Conservation (phyloP, 306 rosid species). For the Quillaja saponaria region DNA sequence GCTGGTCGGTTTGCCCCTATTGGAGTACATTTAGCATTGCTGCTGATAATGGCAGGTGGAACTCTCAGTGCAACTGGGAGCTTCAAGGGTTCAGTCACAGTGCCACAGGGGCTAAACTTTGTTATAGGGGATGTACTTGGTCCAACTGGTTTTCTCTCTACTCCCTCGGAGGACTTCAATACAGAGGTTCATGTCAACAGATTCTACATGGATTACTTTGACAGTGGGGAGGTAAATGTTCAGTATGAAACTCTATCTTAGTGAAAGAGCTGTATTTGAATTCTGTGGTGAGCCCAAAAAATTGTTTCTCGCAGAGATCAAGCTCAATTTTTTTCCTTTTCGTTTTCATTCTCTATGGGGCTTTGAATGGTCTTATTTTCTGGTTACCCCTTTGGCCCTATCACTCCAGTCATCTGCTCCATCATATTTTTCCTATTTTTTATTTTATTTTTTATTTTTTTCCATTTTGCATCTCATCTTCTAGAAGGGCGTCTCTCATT, state of each 20-base stretch:
- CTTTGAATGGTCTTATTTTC: too few relatives aligned
- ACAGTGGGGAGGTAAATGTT: slow-evolving; percentile 83
- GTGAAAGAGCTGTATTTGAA: slow-evolving; percentile 14
- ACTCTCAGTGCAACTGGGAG: slow-evolving; percentile 91
- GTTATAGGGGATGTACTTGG: slow-evolving; percentile 87
- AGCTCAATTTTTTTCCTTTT: background rate
- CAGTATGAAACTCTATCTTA: slow-evolving; percentile 15
- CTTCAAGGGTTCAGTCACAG: slow-evolving; percentile 91
- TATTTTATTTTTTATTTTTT: too few relatives aligned
- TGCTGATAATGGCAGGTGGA: slow-evolving; percentile 91
- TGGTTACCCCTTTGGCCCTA: too few relatives aligned
- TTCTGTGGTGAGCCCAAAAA: slow-evolving; percentile 1
- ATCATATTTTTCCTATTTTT: too few relatives aligned
- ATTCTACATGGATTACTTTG: slow-evolving; percentile 86
- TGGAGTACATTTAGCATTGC: slow-evolving; percentile 89
- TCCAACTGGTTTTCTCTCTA: slow-evolving; percentile 80
- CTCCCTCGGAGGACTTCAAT: slow-evolving; percentile 74
- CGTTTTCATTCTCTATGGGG: too few relatives aligned
- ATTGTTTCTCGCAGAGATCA: slow-evolving; percentile 5
- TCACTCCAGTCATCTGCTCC: too few relatives aligned
- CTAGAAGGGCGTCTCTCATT: too few relatives aligned
- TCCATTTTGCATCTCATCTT: too few relatives aligned
- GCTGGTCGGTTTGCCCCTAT: slow-evolving; percentile 93
- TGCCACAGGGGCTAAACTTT: slow-evolving; percentile 94
- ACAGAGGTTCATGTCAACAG: slow-evolving; percentile 90